Percentiles rank a stretch among this genome's conserved stretches.
These are phyloP conservation scores for Cantharellus anzutake DNA, from an alignment of 768 basidiomycete species.

Conservation along the genomic window DNA sequence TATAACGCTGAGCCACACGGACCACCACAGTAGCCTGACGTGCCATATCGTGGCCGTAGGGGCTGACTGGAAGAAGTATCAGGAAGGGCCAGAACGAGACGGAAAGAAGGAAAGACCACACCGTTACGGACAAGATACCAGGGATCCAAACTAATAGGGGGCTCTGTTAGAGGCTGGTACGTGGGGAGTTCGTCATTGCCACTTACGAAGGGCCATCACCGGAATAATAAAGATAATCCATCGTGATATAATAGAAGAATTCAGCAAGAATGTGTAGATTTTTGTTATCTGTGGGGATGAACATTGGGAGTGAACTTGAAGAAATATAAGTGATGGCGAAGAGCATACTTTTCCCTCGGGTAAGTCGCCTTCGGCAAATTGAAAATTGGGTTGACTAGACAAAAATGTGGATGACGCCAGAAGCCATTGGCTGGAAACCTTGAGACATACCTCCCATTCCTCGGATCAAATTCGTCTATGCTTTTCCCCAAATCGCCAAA, in stretches of 20 bases:
- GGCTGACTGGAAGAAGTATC: slow-evolving; percentile 17
- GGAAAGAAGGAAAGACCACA: neutral
- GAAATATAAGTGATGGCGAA: neutral
- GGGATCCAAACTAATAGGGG: slow-evolving; percentile 20
- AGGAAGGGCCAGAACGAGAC: too few relatives aligned
- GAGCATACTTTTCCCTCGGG: slow-evolving; percentile 31
- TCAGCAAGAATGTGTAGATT: slow-evolving; percentile 55
- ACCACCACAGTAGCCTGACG: slow-evolving; percentile 54
- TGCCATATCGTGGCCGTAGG: slow-evolving; percentile 38
- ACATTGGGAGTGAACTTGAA: neutral
- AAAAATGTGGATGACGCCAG: neutral
- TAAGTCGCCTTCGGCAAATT: slow-evolving; percentile 38
- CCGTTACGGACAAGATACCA: slow-evolving; percentile 36
- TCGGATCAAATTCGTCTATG: slow-evolving; percentile 36
- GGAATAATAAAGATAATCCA: slow-evolving; percentile 40
- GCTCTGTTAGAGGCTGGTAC: neutral
- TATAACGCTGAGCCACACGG: slow-evolving; percentile 60
- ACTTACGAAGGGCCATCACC: slow-evolving; percentile 6
- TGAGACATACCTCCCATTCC: slow-evolving; percentile 21
- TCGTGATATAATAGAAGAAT: slow-evolving; percentile 56
- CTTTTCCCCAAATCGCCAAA: slow-evolving; percentile 24
- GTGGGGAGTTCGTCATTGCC: neutral
- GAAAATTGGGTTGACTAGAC: neutral
- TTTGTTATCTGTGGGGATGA: slow-evolving; percentile 27
- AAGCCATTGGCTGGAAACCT: neutral